phyloP scores from a whole-genome alignment of 345 rosid species.

The Angophora floribunda region DNA sequence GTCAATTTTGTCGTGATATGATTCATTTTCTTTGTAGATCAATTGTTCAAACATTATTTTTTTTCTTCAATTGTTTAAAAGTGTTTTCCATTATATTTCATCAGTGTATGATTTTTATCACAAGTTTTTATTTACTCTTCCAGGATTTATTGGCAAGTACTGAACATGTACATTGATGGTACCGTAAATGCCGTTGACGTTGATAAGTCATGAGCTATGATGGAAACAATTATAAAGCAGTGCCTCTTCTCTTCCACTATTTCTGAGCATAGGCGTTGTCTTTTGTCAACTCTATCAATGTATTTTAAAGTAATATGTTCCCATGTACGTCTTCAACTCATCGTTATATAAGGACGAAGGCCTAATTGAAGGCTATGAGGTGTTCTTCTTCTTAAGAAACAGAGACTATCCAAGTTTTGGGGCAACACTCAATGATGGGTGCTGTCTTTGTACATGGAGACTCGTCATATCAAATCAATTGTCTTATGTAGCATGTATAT shows the following conservation, averaged over 20 bases:
- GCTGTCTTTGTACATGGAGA: background rate
- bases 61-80: no score
- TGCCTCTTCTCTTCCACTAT: background rate
- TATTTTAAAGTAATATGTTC: no score
- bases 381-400: background rate
- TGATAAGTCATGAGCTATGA: background rate
- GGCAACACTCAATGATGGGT: background rate
- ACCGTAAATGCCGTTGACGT: no score
- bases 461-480: background rate
- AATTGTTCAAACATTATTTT: no score
- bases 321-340: background rate
- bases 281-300: background rate
- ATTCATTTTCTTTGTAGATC: no score
- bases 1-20: no score
- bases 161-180: no score
- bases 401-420: background rate
- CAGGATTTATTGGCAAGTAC: no score
- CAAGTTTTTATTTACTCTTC: no score
- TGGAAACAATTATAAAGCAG: background rate
- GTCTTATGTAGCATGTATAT: background rate
- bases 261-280: background rate
- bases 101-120: no score
- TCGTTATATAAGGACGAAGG: background rate
- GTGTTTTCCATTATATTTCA: no score
- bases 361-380: background rate